These are phyloP conservation scores for Aegilops longissima DNA, from an alignment of 176 grass and related monocot species.

Conservation along the genomic window DNA sequence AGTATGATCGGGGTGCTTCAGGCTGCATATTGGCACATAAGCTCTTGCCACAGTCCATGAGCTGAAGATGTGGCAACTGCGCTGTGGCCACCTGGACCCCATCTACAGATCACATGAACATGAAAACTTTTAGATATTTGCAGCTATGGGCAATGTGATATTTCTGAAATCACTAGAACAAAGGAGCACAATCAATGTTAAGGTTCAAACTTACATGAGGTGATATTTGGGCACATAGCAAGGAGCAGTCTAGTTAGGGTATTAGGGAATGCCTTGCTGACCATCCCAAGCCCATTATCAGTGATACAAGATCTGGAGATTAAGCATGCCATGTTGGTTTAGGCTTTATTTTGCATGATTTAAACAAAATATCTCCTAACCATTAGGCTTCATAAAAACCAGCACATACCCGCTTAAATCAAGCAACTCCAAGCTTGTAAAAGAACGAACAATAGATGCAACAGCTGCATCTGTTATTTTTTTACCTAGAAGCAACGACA, in stretches of 20 bases:
- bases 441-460: constrained; percentile 74
- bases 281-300: constrained; percentile 85
- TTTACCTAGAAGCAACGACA: constrained; percentile 71
- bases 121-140: not conserved
- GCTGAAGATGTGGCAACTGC: constrained; percentile 74
- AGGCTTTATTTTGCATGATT: not conserved
- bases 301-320: constrained; percentile 75
- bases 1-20: constrained; percentile 34
- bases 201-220: constrained; percentile 60
- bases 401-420: constrained; percentile 82
- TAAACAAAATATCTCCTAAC: not conserved
- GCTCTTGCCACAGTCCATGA: constrained; percentile 88
- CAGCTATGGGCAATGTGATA: not conserved
- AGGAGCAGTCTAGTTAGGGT: constrained; percentile 57
- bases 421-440: constrained; percentile 69
- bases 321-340: constrained; percentile 1
- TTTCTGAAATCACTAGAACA: not conserved
- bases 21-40: constrained; percentile 43
- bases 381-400: not conserved
- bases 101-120: constrained; percentile 42
- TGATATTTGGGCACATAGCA: constrained; percentile 82
- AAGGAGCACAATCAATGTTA: not conserved
- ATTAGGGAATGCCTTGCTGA: constrained; percentile 64
- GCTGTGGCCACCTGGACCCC: constrained; percentile 68
- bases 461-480: constrained; percentile 93